A percentile compares a stretch with the other conserved stretches of the same genome.
Conservation (phyloP, 495 filamentous ascomycete genomes). For the Letharia columbiana region DNA sequence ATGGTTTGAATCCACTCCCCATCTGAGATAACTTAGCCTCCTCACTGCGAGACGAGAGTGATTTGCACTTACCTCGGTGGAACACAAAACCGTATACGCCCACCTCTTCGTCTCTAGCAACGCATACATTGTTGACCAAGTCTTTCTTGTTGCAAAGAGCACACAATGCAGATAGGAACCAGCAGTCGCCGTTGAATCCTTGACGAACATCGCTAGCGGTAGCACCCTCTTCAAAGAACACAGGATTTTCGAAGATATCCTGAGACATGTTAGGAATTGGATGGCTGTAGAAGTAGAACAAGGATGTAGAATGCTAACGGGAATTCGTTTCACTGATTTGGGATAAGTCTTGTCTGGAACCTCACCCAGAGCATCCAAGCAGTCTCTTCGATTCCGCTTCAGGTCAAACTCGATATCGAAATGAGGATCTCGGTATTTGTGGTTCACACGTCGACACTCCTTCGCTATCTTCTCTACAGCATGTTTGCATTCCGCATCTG, state of each 20-base stretch:
- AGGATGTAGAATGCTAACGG: constrained; percentile 31
- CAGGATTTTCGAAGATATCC: constrained; percentile 81
- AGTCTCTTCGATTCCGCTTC: constrained; percentile 51
- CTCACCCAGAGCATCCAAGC: constrained; percentile 52
- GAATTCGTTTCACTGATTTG: constrained; percentile 56
- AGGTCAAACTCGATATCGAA: constrained; percentile 83
- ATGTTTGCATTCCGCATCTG: constrained; percentile 54
- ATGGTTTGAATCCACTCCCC: constrained; percentile 89
- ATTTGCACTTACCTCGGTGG: constrained; percentile 50
- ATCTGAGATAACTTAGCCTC: constrained; percentile 40
- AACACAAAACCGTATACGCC: constrained; percentile 96
- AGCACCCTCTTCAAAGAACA: constrained; percentile 77
- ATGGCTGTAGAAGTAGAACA: background rate
- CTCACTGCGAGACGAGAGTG: background rate
- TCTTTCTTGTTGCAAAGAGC: constrained; percentile 73
- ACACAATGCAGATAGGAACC: constrained; percentile 80
- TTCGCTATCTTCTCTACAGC: constrained; percentile 75
- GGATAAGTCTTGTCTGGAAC: constrained; percentile 38
- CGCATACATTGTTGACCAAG: constrained; percentile 73
- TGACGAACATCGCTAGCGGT: constrained; percentile 77
- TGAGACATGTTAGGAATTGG: constrained; percentile 23
- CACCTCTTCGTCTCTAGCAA: constrained; percentile 67
- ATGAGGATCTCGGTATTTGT: constrained; percentile 82
- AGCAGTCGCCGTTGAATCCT: constrained; percentile 78
- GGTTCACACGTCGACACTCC: constrained; percentile 77